Conservation (phyloP, 805 yeast genomes). For the Starmerella asiatica region DNA sequence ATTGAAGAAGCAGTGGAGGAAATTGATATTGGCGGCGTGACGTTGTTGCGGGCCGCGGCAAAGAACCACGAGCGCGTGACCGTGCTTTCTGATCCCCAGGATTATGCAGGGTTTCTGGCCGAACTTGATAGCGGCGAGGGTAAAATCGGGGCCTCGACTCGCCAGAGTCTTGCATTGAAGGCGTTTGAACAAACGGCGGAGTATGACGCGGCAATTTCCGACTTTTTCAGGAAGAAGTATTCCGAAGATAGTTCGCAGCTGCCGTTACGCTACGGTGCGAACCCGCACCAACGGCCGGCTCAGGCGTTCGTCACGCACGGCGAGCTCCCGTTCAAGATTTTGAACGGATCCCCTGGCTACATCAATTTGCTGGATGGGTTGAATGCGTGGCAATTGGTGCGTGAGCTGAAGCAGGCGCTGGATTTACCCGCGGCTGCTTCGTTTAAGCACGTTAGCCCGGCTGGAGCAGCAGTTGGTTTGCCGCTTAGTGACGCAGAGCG, state of each 20-base stretch:
- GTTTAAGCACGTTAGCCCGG: conserved; percentile 97
- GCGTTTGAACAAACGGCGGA: conserved; percentile 98
- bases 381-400: conserved; percentile 97
- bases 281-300: conserved; percentile 98
- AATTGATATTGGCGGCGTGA: conserved; percentile 96
- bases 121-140: conserved; percentile 55
- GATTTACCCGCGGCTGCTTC: conserved; percentile 98
- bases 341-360: conserved; percentile 94
- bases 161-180: conserved; percentile 79
- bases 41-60: conserved; percentile 95
- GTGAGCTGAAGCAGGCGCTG: conserved; percentile 86
- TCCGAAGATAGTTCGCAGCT: conserved; percentile 79
- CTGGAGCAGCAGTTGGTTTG: conserved; percentile 95
- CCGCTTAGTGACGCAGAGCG: conserved; percentile 86
- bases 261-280: conserved; percentile 95
- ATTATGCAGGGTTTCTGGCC: conserved; percentile 73
- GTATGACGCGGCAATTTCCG: conserved; percentile 89
- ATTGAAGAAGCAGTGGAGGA: conserved; percentile 97
- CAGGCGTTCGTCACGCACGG: conserved; percentile 86
- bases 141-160: conserved; percentile 48
- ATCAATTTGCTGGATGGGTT: conserved; percentile 91
- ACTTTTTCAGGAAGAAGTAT: conserved; percentile 94
- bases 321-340: conserved; percentile 83
- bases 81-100: conserved; percentile 85
- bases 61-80: conserved; percentile 95